phyloP scores from a whole-genome alignment of 495 filamentous ascomycete genomes.

The Trichoderma asperelloides region DNA sequence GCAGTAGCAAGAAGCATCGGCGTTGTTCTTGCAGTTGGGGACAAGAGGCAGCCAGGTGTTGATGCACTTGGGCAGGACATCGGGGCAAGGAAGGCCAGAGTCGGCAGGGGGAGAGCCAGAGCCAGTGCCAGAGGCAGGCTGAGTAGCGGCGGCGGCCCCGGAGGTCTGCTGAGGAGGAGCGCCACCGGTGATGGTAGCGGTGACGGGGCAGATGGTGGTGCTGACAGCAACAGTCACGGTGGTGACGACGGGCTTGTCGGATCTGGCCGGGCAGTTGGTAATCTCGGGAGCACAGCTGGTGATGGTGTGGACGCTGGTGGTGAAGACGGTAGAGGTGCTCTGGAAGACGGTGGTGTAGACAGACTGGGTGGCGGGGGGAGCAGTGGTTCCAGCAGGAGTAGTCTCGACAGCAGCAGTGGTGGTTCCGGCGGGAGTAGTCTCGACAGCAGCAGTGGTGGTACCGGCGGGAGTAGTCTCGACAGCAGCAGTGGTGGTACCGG shows the following conservation, averaged over 20 bases:
- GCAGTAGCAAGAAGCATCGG: slow-evolving; percentile 81
- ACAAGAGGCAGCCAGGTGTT: slow-evolving; percentile 81
- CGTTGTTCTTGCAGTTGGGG: slow-evolving; percentile 69
- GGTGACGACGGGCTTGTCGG: slow-evolving; percentile 16
- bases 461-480: no score
- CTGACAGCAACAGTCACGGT: slow-evolving; percentile 51
- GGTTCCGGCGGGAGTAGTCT: slow-evolving; percentile 16
- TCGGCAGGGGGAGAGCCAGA: slow-evolving; percentile 22
- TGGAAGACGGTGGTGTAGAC: slow-evolving; percentile 23
- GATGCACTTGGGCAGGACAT: slow-evolving; percentile 75
- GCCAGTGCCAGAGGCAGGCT: slow-evolving; percentile 15
- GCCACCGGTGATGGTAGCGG: slow-evolving; percentile 28
- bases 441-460: slow-evolving; percentile 12
- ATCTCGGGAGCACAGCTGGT: slow-evolving; percentile 50
- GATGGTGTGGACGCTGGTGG: slow-evolving; percentile 50
- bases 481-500: slow-evolving; percentile 19
- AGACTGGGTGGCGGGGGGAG: slow-evolving; percentile 44
- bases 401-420: slow-evolving; percentile 16
- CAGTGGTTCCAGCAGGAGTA: slow-evolving; percentile 10
- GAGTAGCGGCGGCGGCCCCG: slow-evolving; percentile 23
- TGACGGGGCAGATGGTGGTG: slow-evolving; percentile 51
- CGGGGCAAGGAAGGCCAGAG: slow-evolving; percentile 50
- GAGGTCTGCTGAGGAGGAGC: slow-evolving; percentile 12
- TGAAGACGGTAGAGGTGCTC: slow-evolving; percentile 53
- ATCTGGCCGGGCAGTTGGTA: slow-evolving; percentile 49